Conservation (phyloP, 2,329 filamentous ascomycete genomes). For the Colletotrichum sp. region DNA sequence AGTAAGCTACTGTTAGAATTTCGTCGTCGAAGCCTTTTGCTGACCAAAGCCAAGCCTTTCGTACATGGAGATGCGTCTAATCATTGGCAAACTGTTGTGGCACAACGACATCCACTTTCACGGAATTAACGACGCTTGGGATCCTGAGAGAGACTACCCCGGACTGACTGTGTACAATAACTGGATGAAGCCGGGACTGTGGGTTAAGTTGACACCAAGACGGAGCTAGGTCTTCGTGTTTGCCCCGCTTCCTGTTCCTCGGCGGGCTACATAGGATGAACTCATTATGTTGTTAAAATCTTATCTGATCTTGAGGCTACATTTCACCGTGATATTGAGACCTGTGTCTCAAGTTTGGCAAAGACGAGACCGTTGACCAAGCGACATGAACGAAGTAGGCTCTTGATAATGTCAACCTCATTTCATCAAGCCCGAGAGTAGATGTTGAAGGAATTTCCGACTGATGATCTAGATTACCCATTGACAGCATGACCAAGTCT, state of each 20-base stretch:
- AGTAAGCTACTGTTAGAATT: not conserved
- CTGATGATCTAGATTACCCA: not conserved
- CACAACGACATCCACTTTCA: not conserved
- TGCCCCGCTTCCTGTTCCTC: not conserved
- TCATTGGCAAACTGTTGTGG: not conserved
- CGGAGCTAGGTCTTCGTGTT: not conserved
- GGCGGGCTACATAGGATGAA: not conserved
- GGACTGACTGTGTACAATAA: not conserved
- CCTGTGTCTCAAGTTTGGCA: not conserved
- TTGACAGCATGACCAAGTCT: not conserved
- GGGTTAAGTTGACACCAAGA: not conserved
- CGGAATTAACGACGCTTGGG: not conserved
- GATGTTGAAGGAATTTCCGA: too few species aligned
- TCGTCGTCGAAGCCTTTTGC: rapidly evolving
- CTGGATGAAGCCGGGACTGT: not conserved
- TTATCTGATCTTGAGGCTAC: not conserved
- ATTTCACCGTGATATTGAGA: not conserved
- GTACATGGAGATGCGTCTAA: not conserved
- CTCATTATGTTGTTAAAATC: not conserved
- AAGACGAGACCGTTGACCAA: not conserved
- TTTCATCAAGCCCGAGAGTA: too few species aligned
- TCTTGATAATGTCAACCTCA: too few species aligned
- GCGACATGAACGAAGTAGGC: too few species aligned
- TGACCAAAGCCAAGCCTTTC: not conserved
- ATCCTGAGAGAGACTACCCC: not conserved